Evolutionary conservation across 2,329 filamentous ascomycete species (phyloP), one percentile per base, ranked within the genome.

Genomic region (Colletotrichum limetticola): DNA sequence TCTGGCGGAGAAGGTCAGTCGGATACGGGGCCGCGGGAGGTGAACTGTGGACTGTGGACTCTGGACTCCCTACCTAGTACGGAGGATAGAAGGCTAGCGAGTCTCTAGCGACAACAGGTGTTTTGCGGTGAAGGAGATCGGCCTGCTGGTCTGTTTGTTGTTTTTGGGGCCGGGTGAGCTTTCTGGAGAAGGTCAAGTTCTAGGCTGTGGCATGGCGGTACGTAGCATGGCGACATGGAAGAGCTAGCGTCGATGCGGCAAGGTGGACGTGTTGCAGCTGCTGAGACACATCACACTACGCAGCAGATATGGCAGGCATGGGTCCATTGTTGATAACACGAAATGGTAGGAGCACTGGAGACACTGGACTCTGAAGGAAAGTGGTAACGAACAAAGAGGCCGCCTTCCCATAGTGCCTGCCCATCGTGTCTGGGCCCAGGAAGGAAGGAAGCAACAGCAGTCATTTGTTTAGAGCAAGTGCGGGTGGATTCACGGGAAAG

Each of bases 101-200:
- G 16, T 49, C 32, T 35, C 32, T 12, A 49, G 42, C 66, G 32
- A n/a, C 32, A 30, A 55, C 53, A 72, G 59, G 19, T 57, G 49
- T 32, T 68, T 63, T 72, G 69, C 69, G 69, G 69, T 72, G 69
- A 68, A 63, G 65, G 63, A 63, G 52, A 68, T 46, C 53, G 58
- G 52, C 68, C 46, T 60, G 59, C 53, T 64, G 70, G 60, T 37
- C 55, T 68, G 59, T 57, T 42, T 68, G 64, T 49, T 35, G 57
- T 42, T 32, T 19, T 62, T 62, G 26, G 46, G 26, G 37, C 46
- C 22, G 49, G 66, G 58, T 57, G 35, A 32, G 32, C 26, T 42
- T 32, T 24, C 30, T 64, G 37, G 42, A 60, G 55, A 49, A n/a
- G 37, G 57, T 60, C 55, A 60, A 56, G 70, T 56, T 35, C 46